Base-by-base conservation (phyloP, 2,329 filamentous ascomycete species). In the Onygenales sp. region DNA sequence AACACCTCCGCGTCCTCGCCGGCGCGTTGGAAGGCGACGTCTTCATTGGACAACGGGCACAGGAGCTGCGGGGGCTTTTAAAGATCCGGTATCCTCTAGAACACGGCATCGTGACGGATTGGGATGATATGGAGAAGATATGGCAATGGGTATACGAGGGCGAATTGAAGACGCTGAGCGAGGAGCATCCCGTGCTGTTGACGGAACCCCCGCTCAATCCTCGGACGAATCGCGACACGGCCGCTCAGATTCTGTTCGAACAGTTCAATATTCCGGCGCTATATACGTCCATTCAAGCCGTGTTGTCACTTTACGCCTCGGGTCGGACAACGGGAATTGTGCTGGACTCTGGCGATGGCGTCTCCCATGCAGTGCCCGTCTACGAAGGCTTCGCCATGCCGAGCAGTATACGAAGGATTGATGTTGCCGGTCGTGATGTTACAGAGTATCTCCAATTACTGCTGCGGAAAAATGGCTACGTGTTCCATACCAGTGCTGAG, bases 61-160 rank as follows among this genome's bases (percentile, higher is more conserved):
- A 90, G 62, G 91, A 97, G 67, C 79, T 95, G 65, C 84, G 92
- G 65, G 93, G 93, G 2, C 76, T 98, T 57, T 79, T 98, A 62
- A 98, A 97, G 80, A 96, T 98, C 63, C 81, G 84, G 60, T 97
- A 97, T 69, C 93, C 93, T 44, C 76, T 98, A 52, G 93, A 97
- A 74, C 93, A 98, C 70, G 93, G 93, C 62, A 94, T 98, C 64
- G 93, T 98, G 58, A 98, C 93, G 62, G 90, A 98, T 72, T 98
- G 93, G 93, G 93, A 97, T 68, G 93, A 98, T 67, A 98, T 98
- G 93, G 93, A 98, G 77, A 85, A 89, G 75, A 98, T 98, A 73
- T 98, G 93, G 93, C 88, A 94, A 65, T 93, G 95, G 67, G 90
- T 98, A 51, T 98, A 97, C 70, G 88, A 88, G 54, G 92, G 96